Percentiles rank a stretch among this genome's conserved stretches.
These are phyloP conservation scores for Sideroxylon spinosum DNA, from an alignment of 179 eudicot species.

Conservation along the genomic window DNA sequence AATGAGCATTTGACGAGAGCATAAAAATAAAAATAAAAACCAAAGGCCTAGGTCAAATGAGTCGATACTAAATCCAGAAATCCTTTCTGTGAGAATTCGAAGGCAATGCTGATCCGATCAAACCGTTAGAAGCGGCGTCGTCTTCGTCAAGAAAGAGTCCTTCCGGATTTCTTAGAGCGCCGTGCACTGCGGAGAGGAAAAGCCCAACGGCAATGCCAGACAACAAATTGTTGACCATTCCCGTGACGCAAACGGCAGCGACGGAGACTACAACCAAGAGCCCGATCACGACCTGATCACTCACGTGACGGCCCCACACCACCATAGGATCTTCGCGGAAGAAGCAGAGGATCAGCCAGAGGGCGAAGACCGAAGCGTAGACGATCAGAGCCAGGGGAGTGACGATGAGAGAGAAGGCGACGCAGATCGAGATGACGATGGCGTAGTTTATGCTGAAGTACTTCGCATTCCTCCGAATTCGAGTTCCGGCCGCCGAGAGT, in stretches of 20 bases:
- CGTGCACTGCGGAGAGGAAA: conserved; percentile 19
- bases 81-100: not conserved
- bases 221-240: conserved; percentile 14
- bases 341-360: conserved; percentile 35
- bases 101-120: conserved; percentile 28
- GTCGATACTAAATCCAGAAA: not conserved
- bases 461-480: conserved; percentile 30
- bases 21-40: too few species aligned
- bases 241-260: conserved; percentile 22
- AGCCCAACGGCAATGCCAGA: conserved; percentile 30
- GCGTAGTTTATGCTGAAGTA: conserved; percentile 34
- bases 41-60: too few species aligned
- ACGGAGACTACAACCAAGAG: conserved; percentile 18
- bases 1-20: too few species aligned
- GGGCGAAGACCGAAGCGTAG: conserved; percentile 14
- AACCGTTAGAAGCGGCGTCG: conserved; percentile 38
- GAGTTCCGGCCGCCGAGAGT: conserved; percentile 21
- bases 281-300: conserved; percentile 24
- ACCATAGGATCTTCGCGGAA: conserved; percentile 41
- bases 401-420: conserved; percentile 23
- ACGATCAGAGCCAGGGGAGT: conserved; percentile 26
- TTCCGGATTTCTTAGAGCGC: conserved; percentile 14
- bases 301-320: conserved; percentile 26
- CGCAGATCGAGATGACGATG: conserved; percentile 23
- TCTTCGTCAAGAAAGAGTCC: conserved; percentile 45